Conservation (phyloP, 306 rosid species). For the Trichosanthes truncata region DNA sequence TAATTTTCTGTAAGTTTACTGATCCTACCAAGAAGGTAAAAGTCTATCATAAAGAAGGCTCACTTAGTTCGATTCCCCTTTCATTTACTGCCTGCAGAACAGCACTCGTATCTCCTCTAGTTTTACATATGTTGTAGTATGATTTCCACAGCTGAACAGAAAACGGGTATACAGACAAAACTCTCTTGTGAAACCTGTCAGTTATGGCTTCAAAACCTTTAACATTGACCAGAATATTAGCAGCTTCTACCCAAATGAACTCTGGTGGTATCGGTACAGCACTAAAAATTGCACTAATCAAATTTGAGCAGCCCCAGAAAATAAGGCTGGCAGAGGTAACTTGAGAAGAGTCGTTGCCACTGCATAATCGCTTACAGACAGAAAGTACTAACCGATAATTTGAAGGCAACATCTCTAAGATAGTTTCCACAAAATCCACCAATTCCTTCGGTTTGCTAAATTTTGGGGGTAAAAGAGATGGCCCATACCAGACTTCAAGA, state of each 20-base stretch:
- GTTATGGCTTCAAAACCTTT: constrained; percentile 41
- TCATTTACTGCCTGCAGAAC: constrained; percentile 53
- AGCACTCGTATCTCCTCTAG: constrained; percentile 30
- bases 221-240: constrained; percentile 36
- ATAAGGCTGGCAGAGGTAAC: constrained; percentile 35
- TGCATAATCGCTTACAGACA: constrained; percentile 51
- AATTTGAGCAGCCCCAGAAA: constrained; percentile 83
- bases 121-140: constrained; percentile 23
- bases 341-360: constrained; percentile 20
- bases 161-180: constrained; percentile 65
- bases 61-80: constrained; percentile 49
- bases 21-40: constrained; percentile 18
- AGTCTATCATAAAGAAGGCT: background rate
- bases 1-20: constrained; percentile 1
- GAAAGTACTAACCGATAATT: constrained; percentile 57
- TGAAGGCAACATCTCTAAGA: constrained; percentile 61
- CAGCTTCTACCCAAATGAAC: constrained; percentile 76
- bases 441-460: constrained; percentile 39
- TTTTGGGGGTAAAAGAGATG: constrained; percentile 56
- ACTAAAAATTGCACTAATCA: constrained; percentile 54
- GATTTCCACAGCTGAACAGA: constrained; percentile 63
- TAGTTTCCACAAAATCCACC: constrained; percentile 83
- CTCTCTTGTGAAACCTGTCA: constrained; percentile 53
- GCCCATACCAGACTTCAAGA: constrained; percentile 71
- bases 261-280: constrained; percentile 84